Conservation (phyloP, 306 rosid genomes). For the Oemleria cerasiformis region DNA sequence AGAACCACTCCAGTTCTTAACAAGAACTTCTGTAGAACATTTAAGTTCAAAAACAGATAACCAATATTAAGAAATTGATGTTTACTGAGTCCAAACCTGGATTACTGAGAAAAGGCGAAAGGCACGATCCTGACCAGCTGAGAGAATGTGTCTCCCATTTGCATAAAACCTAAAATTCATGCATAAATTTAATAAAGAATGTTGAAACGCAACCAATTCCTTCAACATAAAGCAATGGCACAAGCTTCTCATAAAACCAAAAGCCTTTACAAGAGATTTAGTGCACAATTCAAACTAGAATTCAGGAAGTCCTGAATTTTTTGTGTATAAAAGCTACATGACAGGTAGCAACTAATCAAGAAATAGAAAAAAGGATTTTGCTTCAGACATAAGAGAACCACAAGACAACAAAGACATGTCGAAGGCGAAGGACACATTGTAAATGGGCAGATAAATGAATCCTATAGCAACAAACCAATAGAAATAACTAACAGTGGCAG, state of each 20-base stretch:
- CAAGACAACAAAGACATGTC: not conserved
- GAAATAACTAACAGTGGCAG: not conserved
- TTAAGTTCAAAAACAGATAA: not conserved
- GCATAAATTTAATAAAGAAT: conserved; percentile 8
- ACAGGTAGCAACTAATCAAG: not conserved
- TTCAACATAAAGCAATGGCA: not conserved
- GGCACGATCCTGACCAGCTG: conserved; percentile 98
- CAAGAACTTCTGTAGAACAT: not conserved
- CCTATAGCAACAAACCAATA: conserved; percentile 4
- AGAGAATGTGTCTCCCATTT: conserved; percentile 92
- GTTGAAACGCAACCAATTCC: not conserved
- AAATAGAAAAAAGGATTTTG: not conserved
- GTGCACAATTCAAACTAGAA: not conserved
- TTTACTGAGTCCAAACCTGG: conserved; percentile 58
- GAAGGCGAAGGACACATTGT: not conserved
- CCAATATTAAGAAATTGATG: not conserved
- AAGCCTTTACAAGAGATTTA: not conserved
- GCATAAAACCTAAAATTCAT: conserved; percentile 76
- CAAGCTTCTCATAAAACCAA: not conserved
- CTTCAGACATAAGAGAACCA: not conserved
- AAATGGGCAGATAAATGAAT: not conserved
- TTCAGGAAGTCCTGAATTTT: conserved; percentile 5
- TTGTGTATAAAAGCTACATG: not conserved
- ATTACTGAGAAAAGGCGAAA: conserved; percentile 90
- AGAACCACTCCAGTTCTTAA: not conserved